Conservation (phyloP, 495 filamentous ascomycete species). For the Penicillium goetzii region DNA sequence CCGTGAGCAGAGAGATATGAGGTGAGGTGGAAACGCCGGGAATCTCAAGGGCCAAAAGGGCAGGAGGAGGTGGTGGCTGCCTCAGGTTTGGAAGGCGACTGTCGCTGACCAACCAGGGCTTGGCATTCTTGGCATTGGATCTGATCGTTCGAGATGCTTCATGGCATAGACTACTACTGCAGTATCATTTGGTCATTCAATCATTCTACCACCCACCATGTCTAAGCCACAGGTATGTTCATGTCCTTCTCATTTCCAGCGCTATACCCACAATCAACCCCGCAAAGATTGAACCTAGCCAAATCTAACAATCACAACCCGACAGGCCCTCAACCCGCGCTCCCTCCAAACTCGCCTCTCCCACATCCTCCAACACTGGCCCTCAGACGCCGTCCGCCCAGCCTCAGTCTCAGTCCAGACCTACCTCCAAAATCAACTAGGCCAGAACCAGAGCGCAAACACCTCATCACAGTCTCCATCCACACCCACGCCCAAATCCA, state of each 20-base stretch:
- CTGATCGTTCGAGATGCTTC: not conserved
- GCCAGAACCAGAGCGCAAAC: constrained; percentile 27
- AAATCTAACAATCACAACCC: constrained; percentile 21
- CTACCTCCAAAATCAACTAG: constrained; percentile 65
- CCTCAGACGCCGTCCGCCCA: constrained; percentile 75
- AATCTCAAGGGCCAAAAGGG: constrained; percentile 12
- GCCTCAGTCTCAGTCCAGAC: constrained; percentile 71
- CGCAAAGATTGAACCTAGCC: not conserved
- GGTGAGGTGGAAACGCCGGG: constrained; percentile 30
- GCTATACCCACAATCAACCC: not conserved
- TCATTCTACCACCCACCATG: constrained; percentile 26
- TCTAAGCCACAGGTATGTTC: constrained; percentile 36
- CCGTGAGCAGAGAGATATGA: constrained; percentile 18
- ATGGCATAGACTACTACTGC: not conserved
- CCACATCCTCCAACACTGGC: constrained; percentile 71
- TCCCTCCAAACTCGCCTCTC: constrained; percentile 61
- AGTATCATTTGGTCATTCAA: not conserved
- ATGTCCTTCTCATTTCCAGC: not conserved
- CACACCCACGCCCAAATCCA: constrained; percentile 21
- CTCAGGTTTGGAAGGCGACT: constrained; percentile 20
- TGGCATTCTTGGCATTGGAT: constrained; percentile 2
- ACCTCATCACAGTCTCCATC: constrained; percentile 20
- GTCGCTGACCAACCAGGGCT: constrained; percentile 5
- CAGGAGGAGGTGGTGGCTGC: constrained; percentile 27
- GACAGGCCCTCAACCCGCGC: constrained; percentile 46